Evolutionary conservation across 2,329 filamentous ascomycete genomes (phyloP).

Genomic region (Verticillium zaregamsianum): DNA sequence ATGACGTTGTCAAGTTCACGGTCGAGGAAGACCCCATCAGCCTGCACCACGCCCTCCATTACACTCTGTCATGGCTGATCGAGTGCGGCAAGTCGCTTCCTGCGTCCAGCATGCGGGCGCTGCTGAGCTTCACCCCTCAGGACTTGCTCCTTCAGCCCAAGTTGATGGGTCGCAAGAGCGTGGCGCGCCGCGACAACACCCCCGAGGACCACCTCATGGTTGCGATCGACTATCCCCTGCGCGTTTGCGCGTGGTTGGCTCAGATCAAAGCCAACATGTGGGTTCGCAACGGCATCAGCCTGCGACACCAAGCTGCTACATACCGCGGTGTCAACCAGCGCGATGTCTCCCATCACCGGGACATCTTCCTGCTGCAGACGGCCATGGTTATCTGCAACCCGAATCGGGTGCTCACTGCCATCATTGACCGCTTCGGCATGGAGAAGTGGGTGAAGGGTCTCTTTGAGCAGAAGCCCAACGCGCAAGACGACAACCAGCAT

Average conservation of each 20-base stretch:
- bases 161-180: slow-evolving; percentile 55
- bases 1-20: slow-evolving; percentile 77
- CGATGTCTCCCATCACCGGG: slow-evolving; percentile 90
- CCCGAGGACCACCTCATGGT: slow-evolving; percentile 80
- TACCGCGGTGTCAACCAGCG: slow-evolving; percentile 86
- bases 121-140: slow-evolving; percentile 68
- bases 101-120: slow-evolving; percentile 58
- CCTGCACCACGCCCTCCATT: slow-evolving; percentile 96
- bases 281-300: slow-evolving; percentile 94
- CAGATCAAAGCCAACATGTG: slow-evolving; percentile 99
- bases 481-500: slow-evolving; percentile 82
- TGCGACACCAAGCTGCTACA: slow-evolving; percentile 90
- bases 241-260: slow-evolving; percentile 92
- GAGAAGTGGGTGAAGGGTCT: slow-evolving; percentile 80
- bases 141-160: slow-evolving; percentile 64
- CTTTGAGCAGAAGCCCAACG: slow-evolving; percentile 67
- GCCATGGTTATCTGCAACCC: slow-evolving; percentile 84
- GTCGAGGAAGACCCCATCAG: slow-evolving; percentile 90
- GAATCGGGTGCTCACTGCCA: slow-evolving; percentile 77
- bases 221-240: slow-evolving; percentile 86
- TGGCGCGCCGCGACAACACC: slow-evolving; percentile 52
- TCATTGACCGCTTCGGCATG: slow-evolving; percentile 89
- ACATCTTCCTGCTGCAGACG: slow-evolving; percentile 90
- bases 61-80: slow-evolving; percentile 91
- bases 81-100: slow-evolving; percentile 80